Evolutionary conservation across 2,329 filamentous ascomycete species (phyloP).

Genomic region (Hirsutella minnesotensis): DNA sequence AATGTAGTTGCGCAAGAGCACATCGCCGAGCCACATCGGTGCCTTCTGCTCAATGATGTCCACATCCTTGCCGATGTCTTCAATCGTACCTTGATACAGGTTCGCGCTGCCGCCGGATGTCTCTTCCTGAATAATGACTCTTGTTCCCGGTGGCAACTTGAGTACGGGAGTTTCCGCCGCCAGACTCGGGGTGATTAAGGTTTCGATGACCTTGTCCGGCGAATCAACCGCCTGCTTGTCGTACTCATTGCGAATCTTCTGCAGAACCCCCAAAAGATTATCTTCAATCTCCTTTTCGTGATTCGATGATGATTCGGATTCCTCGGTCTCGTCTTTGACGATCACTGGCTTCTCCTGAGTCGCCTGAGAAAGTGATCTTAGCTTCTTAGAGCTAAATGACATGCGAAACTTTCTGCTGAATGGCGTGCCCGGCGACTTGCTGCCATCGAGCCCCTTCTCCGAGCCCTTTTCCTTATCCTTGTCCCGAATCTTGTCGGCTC

Average conservation of each 20-base stretch:
- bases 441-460: conserved; percentile 35
- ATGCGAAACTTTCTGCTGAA: conserved; percentile 83
- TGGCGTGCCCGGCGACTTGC: conserved; percentile 47
- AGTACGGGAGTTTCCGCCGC: conserved; percentile 66
- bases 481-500: conserved; percentile 35
- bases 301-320: conserved; percentile 49
- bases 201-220: conserved; percentile 44
- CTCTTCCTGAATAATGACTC: conserved; percentile 59
- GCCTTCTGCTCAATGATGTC: conserved; percentile 77
- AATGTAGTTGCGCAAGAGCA: conserved; percentile 71
- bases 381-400: conserved; percentile 76
- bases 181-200: conserved; percentile 55
- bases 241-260: conserved; percentile 62
- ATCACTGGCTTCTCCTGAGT: conserved; percentile 60
- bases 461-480: conserved; percentile 31
- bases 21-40: conserved; percentile 85
- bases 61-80: conserved; percentile 61
- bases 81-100: conserved; percentile 82
- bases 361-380: conserved; percentile 49
- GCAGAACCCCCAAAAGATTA: conserved; percentile 59
- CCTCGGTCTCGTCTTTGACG: conserved; percentile 65
- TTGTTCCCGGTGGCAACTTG: conserved; percentile 55
- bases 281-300: conserved; percentile 67
- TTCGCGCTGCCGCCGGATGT: conserved; percentile 61
- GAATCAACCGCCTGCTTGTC: conserved; percentile 51